Evolutionary conservation across 306 rosid species (phyloP), one percentile per base, ranked within the genome.

Genomic region (Trifolium subterraneum): DNA sequence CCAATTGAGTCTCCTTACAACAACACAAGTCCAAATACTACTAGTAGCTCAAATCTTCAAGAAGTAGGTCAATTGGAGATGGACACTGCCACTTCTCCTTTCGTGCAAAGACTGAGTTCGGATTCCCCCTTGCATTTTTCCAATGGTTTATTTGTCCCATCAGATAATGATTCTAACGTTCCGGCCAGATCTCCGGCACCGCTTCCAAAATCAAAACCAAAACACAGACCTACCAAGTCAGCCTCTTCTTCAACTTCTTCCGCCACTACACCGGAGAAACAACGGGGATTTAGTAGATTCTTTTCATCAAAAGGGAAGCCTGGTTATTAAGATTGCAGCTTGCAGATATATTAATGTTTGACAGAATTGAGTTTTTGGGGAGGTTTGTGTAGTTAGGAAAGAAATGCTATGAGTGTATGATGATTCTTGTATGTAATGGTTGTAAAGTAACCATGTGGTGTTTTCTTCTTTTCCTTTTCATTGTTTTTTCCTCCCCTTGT

Each of bases 271-370:
- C 98, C 98, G 4, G 99, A 95, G 88, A 95, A 92, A 72, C 92
- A 92, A 1, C 83, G 96, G 10, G 98, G 97, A 23, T 87, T 95
- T 66, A 95, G 96, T 82, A 85, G 99, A 85, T 95, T 95, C 93
- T 95, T 95, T 74, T 92, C 98, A 73, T 76, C 99, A 3, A 95
- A 92, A 81, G 92, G 85, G 63, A 90, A 90, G 82, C 87, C 79
- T 7, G 73, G 85, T 65, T 87, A 83, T 78, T 95, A 85, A 86
- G 81, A 78, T 70, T 83, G 87, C 88, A 59, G 71, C 72, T 79
- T 16, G 67, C 78, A 58, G 69, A 76, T 67, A 75, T 55, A 50
- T 44, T 80, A 36, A 68, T 44, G 82, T 78, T 71, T 78, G 82
- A 71, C 67, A 71, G n/a, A 38, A 63, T 60, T 85, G 74, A 79